Conservation (phyloP, 192 early-diverging fungal genomes). For the Coemansia sp. region DNA sequence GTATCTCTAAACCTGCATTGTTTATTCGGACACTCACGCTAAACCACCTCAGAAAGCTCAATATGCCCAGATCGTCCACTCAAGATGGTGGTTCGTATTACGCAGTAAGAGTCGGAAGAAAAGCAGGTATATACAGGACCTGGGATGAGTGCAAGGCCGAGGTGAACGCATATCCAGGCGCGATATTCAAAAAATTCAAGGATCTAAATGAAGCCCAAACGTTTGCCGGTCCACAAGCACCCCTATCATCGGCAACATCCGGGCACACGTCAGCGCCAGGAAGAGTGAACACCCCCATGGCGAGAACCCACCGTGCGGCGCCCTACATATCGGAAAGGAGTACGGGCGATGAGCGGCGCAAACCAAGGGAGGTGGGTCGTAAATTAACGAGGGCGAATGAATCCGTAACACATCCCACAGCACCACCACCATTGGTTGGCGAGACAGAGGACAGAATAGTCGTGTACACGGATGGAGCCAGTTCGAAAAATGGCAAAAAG, state of each 20-base stretch:
- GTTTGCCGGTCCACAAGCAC: slow-evolving; percentile 41
- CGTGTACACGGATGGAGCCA: slow-evolving; percentile 85
- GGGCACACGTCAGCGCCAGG: background rate
- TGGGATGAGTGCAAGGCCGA: slow-evolving; percentile 68
- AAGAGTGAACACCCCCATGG: too few relatives aligned
- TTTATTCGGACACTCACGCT: background rate
- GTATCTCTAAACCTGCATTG: background rate
- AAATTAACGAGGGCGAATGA: background rate
- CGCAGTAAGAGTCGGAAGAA: slow-evolving; percentile 37
- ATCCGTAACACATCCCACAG: background rate
- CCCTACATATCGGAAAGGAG: background rate
- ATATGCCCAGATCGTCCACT: background rate
- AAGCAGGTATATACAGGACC: slow-evolving; percentile 29
- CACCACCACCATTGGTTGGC: background rate
- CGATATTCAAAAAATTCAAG: slow-evolving; percentile 67
- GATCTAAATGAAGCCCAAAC: slow-evolving; percentile 57
- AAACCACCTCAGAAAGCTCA: background rate
- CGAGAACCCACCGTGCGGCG: background rate
- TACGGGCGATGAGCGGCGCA: background rate
- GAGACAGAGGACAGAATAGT: slow-evolving; percentile 29
- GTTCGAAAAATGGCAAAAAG: slow-evolving; percentile 67
- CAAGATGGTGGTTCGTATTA: slow-evolving; percentile 11
- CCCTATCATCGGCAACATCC: background rate
- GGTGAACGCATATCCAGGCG: slow-evolving; percentile 58
- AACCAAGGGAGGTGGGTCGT: background rate